A percentile compares a stretch with the other conserved stretches of the same genome.
These are phyloP conservation scores for Apiospora sp. DNA, from an alignment of 2,329 filamentous ascomycete species.

Conservation along the genomic window DNA sequence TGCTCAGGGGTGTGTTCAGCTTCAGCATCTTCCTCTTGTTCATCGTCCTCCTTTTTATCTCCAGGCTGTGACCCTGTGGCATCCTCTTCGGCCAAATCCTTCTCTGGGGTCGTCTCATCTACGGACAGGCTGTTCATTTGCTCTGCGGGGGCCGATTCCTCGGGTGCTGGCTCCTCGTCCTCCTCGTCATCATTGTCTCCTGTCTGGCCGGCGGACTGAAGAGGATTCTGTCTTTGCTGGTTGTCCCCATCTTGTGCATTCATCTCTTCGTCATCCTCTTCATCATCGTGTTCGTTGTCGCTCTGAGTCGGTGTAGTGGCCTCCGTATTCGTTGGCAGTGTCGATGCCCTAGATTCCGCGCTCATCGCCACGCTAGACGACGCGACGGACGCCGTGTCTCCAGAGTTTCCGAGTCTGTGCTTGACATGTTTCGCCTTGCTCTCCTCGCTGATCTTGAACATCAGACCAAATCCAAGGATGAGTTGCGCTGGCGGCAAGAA, in stretches of 20 bases:
- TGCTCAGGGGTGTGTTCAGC: constrained; percentile 33
- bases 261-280: constrained; percentile 43
- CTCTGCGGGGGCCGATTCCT: constrained; percentile 34
- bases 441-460: constrained; percentile 89
- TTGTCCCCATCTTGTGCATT: constrained; percentile 38
- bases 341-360: constrained; percentile 18
- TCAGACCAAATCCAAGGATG: constrained; percentile 83
- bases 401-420: constrained; percentile 60
- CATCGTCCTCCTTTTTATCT: constrained; percentile 37
- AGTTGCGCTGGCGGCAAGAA: constrained; percentile 88
- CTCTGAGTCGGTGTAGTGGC: constrained; percentile 27
- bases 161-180: constrained; percentile 18
- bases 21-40: constrained; percentile 45
- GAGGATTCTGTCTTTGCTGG: constrained; percentile 43
- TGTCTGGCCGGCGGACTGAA: constrained; percentile 38
- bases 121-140: constrained; percentile 35
- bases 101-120: neutral
- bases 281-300: constrained; percentile 37
- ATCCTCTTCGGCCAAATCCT: neutral
- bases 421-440: constrained; percentile 83
- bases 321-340: constrained; percentile 30
- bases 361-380: constrained; percentile 25
- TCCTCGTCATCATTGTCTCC: constrained; percentile 36
- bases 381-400: constrained; percentile 27
- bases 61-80: constrained; percentile 14